Percentiles rank a stretch among this genome's conserved stretches.
Evolutionary conservation across 768 basidiomycete species (phyloP).

Genomic region (Fomitopsis pulvina): DNA sequence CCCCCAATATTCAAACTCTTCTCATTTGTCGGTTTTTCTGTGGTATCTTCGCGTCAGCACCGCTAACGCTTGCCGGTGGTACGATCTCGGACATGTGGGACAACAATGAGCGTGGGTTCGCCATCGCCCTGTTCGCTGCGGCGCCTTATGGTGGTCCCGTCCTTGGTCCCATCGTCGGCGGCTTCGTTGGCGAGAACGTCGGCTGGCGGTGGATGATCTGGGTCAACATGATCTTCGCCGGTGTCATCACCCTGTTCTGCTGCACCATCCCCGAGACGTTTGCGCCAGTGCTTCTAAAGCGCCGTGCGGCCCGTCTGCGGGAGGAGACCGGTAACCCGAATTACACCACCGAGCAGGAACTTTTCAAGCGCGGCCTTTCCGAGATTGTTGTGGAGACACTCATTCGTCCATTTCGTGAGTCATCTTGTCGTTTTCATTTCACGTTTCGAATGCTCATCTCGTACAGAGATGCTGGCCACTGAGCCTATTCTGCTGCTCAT

Average conservation of each 20-base stretch:
- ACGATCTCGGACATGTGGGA: conserved; percentile 31
- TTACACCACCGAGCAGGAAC: conserved; percentile 37
- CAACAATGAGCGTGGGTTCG: conserved; percentile 31
- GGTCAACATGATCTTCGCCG: conserved; percentile 37
- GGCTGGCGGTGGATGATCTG: conserved; percentile 34
- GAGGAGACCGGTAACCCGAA: conserved; percentile 28
- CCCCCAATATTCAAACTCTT: conserved; percentile 33
- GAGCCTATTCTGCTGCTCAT: conserved; percentile 42
- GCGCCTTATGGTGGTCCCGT: conserved; percentile 38
- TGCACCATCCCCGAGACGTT: conserved; percentile 41
- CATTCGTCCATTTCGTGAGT: conserved; percentile 32
- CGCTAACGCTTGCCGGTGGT: conserved; percentile 30
- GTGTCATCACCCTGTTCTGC: conserved; percentile 21
- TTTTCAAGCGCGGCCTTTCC: conserved; percentile 27
- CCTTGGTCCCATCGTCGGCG: conserved; percentile 48
- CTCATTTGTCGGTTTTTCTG: conserved; percentile 36
- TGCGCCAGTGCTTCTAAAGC: conserved; percentile 35
- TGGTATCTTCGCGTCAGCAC: conserved; percentile 33
- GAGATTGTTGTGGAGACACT: conserved; percentile 34
- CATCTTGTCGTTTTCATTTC: background rate
- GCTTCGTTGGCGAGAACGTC: conserved; percentile 34
- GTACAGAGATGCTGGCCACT: conserved; percentile 31
- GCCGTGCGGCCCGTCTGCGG: conserved; percentile 32
- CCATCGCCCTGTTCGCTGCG: conserved; percentile 35
- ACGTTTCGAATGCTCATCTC: background rate